These are phyloP conservation scores for Tilletiopsis washingtonensis DNA, from an alignment of 1,284 basidiomycete species.

Conservation along the genomic window DNA sequence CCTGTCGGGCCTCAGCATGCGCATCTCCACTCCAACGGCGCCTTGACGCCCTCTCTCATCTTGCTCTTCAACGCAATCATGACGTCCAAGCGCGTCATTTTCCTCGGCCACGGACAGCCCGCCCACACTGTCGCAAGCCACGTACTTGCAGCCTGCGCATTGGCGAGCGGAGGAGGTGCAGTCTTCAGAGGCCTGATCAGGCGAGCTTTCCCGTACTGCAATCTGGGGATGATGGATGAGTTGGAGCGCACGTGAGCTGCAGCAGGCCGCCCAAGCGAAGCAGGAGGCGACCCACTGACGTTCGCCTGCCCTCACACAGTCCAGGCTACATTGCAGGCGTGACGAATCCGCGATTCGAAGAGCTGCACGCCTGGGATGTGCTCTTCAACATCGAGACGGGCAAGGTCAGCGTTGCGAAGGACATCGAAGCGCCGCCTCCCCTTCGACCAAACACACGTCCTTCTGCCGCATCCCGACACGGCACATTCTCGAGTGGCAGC, in stretches of 20 bases:
- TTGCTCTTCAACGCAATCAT: slow-evolving; percentile 89
- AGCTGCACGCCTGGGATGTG: slow-evolving; percentile 79
- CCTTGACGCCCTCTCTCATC: slow-evolving; percentile 83
- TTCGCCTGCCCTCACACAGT: slow-evolving; percentile 48
- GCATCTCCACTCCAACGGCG: slow-evolving; percentile 83
- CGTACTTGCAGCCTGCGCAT: slow-evolving; percentile 84
- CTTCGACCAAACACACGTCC: slow-evolving; percentile 1
- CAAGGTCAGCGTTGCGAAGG: slow-evolving; percentile 73
- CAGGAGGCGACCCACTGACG: background rate
- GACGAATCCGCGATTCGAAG: slow-evolving; percentile 89
- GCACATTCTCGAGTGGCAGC: slow-evolving; percentile 43
- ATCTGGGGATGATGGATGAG: slow-evolving; percentile 76
- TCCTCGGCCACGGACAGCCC: slow-evolving; percentile 70
- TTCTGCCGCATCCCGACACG: too few species aligned
- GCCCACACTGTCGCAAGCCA: slow-evolving; percentile 76
- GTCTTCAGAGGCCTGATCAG: slow-evolving; percentile 70
- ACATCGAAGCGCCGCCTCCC: slow-evolving; percentile 55
- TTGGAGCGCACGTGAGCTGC: slow-evolving; percentile 67
- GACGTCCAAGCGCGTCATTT: slow-evolving; percentile 86
- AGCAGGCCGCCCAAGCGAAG: background rate
- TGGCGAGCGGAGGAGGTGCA: slow-evolving; percentile 79
- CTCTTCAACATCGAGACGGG: slow-evolving; percentile 81
- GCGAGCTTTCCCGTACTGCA: slow-evolving; percentile 87
- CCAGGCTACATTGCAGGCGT: slow-evolving; percentile 90
- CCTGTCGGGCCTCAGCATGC: slow-evolving; percentile 72